Evolutionary conservation across 805 yeast genomes (phyloP).

Genomic region (Wickerhamiella sorbophila): DNA sequence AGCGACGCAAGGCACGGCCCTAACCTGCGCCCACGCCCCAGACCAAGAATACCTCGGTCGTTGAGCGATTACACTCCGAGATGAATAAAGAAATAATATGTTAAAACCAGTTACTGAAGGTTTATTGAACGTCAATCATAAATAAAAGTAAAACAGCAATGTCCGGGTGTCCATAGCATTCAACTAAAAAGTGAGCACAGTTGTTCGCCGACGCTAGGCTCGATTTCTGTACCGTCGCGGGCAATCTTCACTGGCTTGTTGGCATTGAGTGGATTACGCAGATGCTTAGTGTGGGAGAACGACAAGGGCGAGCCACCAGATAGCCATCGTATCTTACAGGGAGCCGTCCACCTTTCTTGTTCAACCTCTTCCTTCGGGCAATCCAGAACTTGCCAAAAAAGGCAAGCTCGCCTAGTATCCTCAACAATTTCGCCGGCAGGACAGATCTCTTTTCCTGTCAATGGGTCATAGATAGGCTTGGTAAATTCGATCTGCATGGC

Average conservation of each 20-base stretch:
- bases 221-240: constrained; percentile 31
- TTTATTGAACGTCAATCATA: no score
- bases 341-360: constrained; percentile 24
- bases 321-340: constrained; percentile 28
- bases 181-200: constrained; percentile 24
- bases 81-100: no score
- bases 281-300: constrained; percentile 23
- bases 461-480: constrained; percentile 4
- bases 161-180: no score
- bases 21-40: no score
- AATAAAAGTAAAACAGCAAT: no score
- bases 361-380: constrained; percentile 14
- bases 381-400: constrained; percentile 27
- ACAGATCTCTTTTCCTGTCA: constrained; percentile 8
- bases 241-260: constrained; percentile 30
- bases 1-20: no score
- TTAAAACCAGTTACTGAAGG: no score
- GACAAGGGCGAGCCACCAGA: constrained; percentile 19
- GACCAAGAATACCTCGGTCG: no score
- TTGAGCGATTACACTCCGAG: no score
- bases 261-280: constrained; percentile 26
- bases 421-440: constrained; percentile 26
- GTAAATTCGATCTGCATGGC: not conserved
- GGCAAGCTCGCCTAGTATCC: constrained; percentile 25
- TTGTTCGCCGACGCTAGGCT: constrained; percentile 23